These are phyloP conservation scores for Rhizopogon roseolus DNA, from an alignment of 768 basidiomycete species.

Conservation along the genomic window DNA sequence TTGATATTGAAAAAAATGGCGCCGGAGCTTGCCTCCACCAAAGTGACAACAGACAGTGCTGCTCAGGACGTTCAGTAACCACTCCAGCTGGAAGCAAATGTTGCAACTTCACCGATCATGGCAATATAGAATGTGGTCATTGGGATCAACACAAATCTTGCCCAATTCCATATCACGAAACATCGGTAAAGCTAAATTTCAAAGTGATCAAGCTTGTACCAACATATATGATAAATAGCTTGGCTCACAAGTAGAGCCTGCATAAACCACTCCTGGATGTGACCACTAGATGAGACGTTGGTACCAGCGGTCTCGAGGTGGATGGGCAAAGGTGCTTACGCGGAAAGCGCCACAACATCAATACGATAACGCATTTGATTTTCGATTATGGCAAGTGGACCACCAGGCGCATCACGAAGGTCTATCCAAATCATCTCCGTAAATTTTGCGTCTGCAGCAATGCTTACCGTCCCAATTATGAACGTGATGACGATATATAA, in stretches of 20 bases:
- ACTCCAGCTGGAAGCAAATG: background rate
- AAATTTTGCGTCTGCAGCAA: slow-evolving; percentile 19
- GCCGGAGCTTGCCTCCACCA: slow-evolving; percentile 5
- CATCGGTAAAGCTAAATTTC: slow-evolving; percentile 6
- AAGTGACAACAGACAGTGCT: slow-evolving; percentile 14
- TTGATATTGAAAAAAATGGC: slow-evolving; percentile 14
- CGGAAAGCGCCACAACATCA: slow-evolving; percentile 14
- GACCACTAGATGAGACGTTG: slow-evolving; percentile 12
- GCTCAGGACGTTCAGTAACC: background rate
- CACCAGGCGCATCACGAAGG: too few relatives aligned
- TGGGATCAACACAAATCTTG: slow-evolving; percentile 8
- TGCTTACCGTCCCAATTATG: slow-evolving; percentile 19
- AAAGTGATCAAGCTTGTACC: background rate
- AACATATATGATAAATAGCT: background rate
- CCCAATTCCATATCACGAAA: slow-evolving; percentile 11
- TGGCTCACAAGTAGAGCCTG: slow-evolving; percentile 15
- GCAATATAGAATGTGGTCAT: slow-evolving; percentile 10
- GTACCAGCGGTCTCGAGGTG: background rate
- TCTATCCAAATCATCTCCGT: slow-evolving; percentile 30
- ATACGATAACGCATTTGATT: slow-evolving; percentile 11
- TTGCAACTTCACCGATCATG: slow-evolving; percentile 9
- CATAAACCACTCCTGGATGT: slow-evolving; percentile 27
- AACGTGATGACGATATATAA: slow-evolving; percentile 23
- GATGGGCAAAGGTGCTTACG: slow-evolving; percentile 7
- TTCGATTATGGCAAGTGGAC: slow-evolving; percentile 9